phyloP scores from a whole-genome alignment of 345 rosid species.

The Salix purpurea region DNA sequence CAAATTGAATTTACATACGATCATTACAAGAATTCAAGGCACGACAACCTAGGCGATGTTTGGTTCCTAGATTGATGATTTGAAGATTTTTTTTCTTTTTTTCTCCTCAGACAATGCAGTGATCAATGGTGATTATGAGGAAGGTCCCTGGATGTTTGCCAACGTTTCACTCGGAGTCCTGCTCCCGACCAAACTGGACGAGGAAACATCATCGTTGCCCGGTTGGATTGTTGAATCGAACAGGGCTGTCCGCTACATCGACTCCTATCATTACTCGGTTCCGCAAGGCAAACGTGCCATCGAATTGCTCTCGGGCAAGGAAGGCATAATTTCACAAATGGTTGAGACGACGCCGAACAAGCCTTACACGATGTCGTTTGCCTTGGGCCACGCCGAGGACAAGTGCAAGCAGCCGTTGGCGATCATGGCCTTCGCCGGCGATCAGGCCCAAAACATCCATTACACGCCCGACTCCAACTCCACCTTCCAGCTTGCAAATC shows the following conservation, averaged over 20 bases:
- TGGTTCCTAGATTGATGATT: neutral
- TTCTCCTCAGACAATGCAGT: slow-evolving; percentile 63
- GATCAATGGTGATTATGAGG: slow-evolving; percentile 79
- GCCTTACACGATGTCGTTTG: slow-evolving; percentile 53
- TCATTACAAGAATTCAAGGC: neutral
- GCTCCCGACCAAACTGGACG: slow-evolving; percentile 89
- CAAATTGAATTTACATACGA: neutral
- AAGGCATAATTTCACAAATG: slow-evolving; percentile 94
- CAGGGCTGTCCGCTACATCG: slow-evolving; percentile 82
- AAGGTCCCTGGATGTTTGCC: slow-evolving; percentile 90
- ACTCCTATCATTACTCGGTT: slow-evolving; percentile 75
- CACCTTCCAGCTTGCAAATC: slow-evolving; percentile 45
- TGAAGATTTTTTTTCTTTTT: neutral
- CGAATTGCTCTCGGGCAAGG: slow-evolving; percentile 87
- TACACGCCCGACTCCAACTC: slow-evolving; percentile 73
- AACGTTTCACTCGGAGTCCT: slow-evolving; percentile 83
- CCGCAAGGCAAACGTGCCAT: slow-evolving; percentile 84
- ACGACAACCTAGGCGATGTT: neutral
- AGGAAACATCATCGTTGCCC: slow-evolving; percentile 74
- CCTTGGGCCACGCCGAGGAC: slow-evolving; percentile 81
- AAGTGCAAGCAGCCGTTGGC: slow-evolving; percentile 89
- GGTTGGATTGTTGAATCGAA: slow-evolving; percentile 95
- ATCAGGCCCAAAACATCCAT: slow-evolving; percentile 76
- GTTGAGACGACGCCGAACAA: slow-evolving; percentile 64
- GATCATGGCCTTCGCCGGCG: slow-evolving; percentile 89